phyloP scores from a whole-genome alignment of 805 yeast species.

The Schwanniomyces polymorphus region DNA sequence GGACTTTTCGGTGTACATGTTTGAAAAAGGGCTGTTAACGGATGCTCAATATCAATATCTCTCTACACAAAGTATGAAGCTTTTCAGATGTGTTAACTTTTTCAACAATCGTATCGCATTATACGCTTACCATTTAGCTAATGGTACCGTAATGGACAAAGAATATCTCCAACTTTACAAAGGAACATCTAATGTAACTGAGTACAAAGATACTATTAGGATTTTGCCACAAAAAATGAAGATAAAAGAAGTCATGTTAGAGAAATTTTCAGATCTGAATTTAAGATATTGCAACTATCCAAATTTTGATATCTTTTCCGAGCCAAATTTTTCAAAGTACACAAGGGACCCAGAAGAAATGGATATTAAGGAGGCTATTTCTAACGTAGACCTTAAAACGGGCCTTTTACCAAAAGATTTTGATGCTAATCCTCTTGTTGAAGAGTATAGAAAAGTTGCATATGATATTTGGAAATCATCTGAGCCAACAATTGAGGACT shows the following conservation, averaged over 20 bases:
- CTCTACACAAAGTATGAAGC: conserved; percentile 19
- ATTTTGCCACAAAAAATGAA: conserved; percentile 15
- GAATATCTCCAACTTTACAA: conserved; percentile 13
- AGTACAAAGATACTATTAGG: conserved; percentile 14
- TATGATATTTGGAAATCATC: conserved; percentile 8
- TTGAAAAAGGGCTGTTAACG: conserved; percentile 12
- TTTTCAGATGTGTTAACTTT: conserved; percentile 31
- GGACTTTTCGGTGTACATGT: conserved; percentile 17
- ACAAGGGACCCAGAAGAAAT: background rate
- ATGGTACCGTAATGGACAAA: conserved; percentile 19
- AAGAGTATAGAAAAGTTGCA: conserved; percentile 5
- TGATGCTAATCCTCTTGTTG: conserved; percentile 16
- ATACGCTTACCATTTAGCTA: conserved; percentile 22
- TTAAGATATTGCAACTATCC: conserved; percentile 19
- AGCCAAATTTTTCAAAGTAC: background rate
- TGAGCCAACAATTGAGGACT: conserved; percentile 8
- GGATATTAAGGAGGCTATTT: background rate
- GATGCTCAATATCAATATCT: conserved; percentile 21
- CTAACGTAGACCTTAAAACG: conserved; percentile 17
- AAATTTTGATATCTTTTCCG: conserved; percentile 9
- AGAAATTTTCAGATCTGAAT: conserved; percentile 10
- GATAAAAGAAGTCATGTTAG: conserved; percentile 15
- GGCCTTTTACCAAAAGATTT: conserved; percentile 31
- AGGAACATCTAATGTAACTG: conserved; percentile 3
- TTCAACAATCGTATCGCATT: conserved; percentile 31